Evolutionary conservation across 2,329 filamentous ascomycete species (phyloP).

Genomic region (Endoconidiophora laricicola): DNA sequence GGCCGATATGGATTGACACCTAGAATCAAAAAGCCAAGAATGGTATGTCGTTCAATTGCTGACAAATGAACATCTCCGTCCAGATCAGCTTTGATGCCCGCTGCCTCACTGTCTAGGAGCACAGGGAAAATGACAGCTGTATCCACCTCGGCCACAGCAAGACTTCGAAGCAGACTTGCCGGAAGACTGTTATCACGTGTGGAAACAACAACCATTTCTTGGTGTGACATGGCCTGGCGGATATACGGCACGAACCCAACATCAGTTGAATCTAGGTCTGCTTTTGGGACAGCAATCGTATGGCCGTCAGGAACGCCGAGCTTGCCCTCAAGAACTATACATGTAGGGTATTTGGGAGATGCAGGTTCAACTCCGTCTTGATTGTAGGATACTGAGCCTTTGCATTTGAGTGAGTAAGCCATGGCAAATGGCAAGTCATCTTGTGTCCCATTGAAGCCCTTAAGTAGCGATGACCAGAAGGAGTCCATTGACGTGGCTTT

Average conservation of each 20-base stretch:
- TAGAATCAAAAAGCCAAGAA: constrained; percentile 9
- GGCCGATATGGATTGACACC: constrained; percentile 41
- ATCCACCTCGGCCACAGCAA: constrained; percentile 54
- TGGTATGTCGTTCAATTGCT: neutral
- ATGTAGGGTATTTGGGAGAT: constrained; percentile 34
- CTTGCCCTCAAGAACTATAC: constrained; percentile 53
- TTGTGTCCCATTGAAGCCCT: constrained; percentile 56
- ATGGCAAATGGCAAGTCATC: constrained; percentile 61
- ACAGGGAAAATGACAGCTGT: constrained; percentile 65
- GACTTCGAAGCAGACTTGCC: constrained; percentile 42
- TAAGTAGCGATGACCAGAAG: constrained; percentile 57
- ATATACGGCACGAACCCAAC: constrained; percentile 65
- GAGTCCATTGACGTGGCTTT: constrained; percentile 52
- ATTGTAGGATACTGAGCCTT: constrained; percentile 56
- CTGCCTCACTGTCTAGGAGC: constrained; percentile 48
- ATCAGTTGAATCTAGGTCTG: constrained; percentile 54
- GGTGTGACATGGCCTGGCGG: constrained; percentile 52
- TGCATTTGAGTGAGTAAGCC: constrained; percentile 52
- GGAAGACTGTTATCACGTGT: constrained; percentile 52
- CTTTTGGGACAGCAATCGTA: constrained; percentile 36
- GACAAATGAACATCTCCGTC: constrained; percentile 29
- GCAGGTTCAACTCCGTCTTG: constrained; percentile 42
- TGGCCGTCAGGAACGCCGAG: constrained; percentile 53
- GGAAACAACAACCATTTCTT: constrained; percentile 50
- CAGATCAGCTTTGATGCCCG: constrained; percentile 59